A percentile compares a stretch with the other conserved stretches of the same genome.
phyloP scores from a whole-genome alignment of 352 stramenopile species.

The Phytopythium chamaehyphon region DNA sequence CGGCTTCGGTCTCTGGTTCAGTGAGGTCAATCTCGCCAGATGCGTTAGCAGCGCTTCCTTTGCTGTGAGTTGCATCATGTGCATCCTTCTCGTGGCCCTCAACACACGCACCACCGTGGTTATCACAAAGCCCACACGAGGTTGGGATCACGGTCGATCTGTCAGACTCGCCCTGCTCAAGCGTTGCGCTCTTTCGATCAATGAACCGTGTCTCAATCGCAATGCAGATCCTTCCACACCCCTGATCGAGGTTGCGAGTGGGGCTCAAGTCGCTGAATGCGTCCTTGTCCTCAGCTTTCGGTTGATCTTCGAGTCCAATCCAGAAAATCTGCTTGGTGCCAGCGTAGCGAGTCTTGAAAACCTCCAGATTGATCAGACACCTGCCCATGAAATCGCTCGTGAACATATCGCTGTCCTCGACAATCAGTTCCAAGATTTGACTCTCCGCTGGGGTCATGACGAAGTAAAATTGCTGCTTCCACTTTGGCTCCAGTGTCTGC shows the following conservation, averaged over 20 bases:
- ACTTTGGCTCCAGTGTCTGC: conserved; percentile 61
- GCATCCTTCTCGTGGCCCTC: conserved; percentile 8
- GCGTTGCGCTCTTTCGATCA: conserved; percentile 39
- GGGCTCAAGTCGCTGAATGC: conserved; percentile 42
- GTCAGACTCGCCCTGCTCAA: conserved; percentile 73
- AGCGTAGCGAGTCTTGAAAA: conserved; percentile 41
- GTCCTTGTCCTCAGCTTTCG: conserved; percentile 25
- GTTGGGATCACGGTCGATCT: conserved; percentile 52
- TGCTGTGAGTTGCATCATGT: conserved; percentile 10
- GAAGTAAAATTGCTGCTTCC: conserved; percentile 76
- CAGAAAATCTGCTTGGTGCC: conserved; percentile 60
- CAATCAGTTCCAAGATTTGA: conserved; percentile 45
- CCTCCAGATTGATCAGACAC: conserved; percentile 60
- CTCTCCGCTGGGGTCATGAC: conserved; percentile 26
- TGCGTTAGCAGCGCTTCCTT: conserved; percentile 16
- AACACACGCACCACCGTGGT: conserved; percentile 7
- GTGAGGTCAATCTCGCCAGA: conserved; percentile 29
- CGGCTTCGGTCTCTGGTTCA: conserved; percentile 39
- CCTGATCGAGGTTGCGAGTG: conserved; percentile 41
- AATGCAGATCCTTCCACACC: conserved; percentile 58
- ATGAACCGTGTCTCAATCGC: conserved; percentile 56
- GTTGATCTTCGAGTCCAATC: conserved; percentile 52
- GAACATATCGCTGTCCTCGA: conserved; percentile 68
- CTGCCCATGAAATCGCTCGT: conserved; percentile 73
- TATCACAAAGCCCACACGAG: conserved; percentile 26